Evolutionary conservation across 495 filamentous ascomycete genomes (phyloP), one percentile per base, ranked within the genome.

Genomic region (Articulospora tetracladia): DNA sequence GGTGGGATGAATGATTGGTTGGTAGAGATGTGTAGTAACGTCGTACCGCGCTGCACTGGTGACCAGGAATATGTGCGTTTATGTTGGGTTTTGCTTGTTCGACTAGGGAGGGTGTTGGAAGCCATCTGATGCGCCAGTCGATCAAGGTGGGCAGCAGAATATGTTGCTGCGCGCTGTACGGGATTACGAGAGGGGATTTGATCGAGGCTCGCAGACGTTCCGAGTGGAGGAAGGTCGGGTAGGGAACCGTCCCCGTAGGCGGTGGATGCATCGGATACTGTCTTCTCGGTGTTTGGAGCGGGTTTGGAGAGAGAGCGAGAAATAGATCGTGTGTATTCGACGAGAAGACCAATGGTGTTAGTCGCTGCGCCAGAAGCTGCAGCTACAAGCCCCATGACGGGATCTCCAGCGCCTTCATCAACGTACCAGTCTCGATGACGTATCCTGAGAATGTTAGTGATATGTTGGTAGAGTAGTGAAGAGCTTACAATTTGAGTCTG

Each of bases 331-430:
- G 86, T 83, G 20, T 91, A 77, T 60, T 87, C 82, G 7, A 80
- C 80, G 24, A 90, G 65, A 7, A 83, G 83, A 69, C 84, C 82
- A 68, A 86, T 76, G 55, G 89, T 77, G 44, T 78, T 82, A 1
- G 79, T 76, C 23, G 86, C 74, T 4, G 84, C 83, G 8, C 86
- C 85, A 36, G 87, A 76, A 13, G 85, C 71, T 0, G 86, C 84
- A 44, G 82, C 81, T 3, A 87, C 79, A 26, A 73, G 71, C 15
- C 83, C 85, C 12, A 78, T 74, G 2, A 86, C 57, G 3, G 83
- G 83, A 22, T 82, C 77, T 26, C 71, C 72, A 1, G 84, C 78
- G 52, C 86, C 76, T 51, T 84, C 78, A 52, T 82, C 77, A 22
- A 83, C 80, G 58, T 86, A 79, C 63, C 84, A 84, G 63, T 85